These are phyloP conservation scores for Saccharum hybrid DNA, from an alignment of 202 grass and related monocot species.

Conservation along the genomic window DNA sequence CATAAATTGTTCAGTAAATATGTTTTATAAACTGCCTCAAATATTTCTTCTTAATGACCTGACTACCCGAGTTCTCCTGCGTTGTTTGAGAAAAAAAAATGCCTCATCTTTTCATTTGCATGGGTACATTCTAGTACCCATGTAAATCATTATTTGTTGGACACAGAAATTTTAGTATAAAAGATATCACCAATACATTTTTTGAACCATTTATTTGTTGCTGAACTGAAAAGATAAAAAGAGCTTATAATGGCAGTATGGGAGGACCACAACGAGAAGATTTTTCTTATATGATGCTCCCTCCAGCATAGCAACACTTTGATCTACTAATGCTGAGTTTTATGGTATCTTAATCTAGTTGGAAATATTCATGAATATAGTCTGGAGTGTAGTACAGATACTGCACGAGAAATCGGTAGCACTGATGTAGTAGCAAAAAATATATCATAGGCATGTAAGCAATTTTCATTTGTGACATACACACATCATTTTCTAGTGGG, in stretches of 20 bases:
- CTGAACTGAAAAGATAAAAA: background rate
- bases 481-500: background rate
- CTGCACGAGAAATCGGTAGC: background rate
- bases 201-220: background rate
- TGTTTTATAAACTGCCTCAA: background rate
- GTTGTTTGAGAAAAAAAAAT: background rate
- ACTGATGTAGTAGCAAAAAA: conserved; percentile 13
- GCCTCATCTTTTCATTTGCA: background rate
- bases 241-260: background rate
- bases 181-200: background rate
- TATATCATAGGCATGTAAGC: background rate
- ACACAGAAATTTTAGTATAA: background rate
- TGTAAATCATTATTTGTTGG: too few species aligned
- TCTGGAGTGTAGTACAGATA: background rate
- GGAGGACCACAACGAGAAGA: background rate
- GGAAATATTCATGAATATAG: background rate
- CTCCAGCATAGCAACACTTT: background rate
- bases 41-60: too few species aligned
- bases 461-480: background rate
- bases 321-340: background rate
- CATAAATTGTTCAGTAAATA: background rate
- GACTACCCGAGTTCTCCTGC: too few species aligned
- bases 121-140: background rate
- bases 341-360: conserved; percentile 2
- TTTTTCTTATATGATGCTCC: background rate